Evolutionary conservation across 192 early-diverging fungal genomes (phyloP).

Genomic region (Backusella westeae): DNA sequence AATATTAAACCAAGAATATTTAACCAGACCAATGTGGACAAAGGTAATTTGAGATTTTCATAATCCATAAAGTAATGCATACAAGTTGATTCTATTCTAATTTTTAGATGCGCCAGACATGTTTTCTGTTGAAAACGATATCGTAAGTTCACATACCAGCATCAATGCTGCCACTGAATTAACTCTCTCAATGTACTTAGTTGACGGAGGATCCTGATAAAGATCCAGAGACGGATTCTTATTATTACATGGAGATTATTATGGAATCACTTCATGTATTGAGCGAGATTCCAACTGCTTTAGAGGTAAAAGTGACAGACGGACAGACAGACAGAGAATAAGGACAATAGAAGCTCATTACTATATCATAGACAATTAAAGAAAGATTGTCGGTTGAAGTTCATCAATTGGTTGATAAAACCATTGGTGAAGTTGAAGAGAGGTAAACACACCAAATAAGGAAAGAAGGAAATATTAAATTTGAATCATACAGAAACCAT

Average conservation of each 20-base stretch:
- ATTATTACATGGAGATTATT: constrained; percentile 75
- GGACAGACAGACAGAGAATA: too few relatives aligned
- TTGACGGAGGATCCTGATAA: constrained; percentile 58
- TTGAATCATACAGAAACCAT: background rate
- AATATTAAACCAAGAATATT: constrained; percentile 22
- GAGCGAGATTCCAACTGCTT: constrained; percentile 48
- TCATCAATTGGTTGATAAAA: constrained; percentile 68
- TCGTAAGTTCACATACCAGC: constrained; percentile 29
- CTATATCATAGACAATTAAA: constrained; percentile 58
- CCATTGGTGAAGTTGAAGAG: constrained; percentile 71
- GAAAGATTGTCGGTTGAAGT: constrained; percentile 70
- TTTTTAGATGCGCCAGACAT: constrained; percentile 15
- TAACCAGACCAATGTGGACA: background rate
- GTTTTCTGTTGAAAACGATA: constrained; percentile 44
- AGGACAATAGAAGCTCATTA: background rate
- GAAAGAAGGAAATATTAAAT: too few relatives aligned
- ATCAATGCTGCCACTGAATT: background rate
- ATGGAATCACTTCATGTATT: constrained; percentile 66
- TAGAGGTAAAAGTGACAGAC: constrained; percentile 30
- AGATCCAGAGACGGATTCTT: constrained; percentile 75
- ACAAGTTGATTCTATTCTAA: background rate
- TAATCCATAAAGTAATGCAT: too few relatives aligned
- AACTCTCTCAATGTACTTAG: constrained; percentile 19
- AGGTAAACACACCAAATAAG: constrained; percentile 40
- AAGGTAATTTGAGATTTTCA: background rate